A percentile compares a stretch with the other conserved stretches of the same genome.
phyloP scores from a whole-genome alignment of 208 protist genomes.

The Acanthamoeba castellanii region DNA sequence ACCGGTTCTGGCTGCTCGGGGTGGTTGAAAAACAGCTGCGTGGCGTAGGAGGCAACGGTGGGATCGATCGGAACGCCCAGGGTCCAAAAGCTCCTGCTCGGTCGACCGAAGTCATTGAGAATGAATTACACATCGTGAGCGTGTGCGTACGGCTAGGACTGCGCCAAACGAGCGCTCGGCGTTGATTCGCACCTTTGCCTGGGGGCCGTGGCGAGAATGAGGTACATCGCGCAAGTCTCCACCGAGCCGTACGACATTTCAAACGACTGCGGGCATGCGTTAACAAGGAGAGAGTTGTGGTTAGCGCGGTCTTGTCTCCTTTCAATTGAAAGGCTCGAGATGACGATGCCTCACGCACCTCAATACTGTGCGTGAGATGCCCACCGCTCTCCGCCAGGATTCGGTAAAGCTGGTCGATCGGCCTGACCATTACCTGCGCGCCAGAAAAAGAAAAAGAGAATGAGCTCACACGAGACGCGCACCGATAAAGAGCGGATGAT shows the following conservation, averaged over 20 bases:
- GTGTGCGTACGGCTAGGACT: background rate
- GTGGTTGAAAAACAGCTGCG: background rate
- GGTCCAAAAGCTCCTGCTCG: background rate
- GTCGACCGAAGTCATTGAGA: background rate
- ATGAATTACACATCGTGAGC: no score
- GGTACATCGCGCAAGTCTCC: slow-evolving; percentile 58
- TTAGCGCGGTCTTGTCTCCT: background rate
- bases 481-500: background rate
- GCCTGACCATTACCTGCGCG: background rate
- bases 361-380: background rate
- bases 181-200: background rate
- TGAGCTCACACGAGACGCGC: background rate
- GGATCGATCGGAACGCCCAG: background rate
- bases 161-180: no score
- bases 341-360: background rate
- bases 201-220: slow-evolving; percentile 44
- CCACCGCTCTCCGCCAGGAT: background rate
- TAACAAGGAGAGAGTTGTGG: background rate
- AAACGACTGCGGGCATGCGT: background rate
- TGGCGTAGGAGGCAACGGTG: background rate
- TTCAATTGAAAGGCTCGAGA: background rate
- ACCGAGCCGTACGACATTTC: background rate
- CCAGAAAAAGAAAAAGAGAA: background rate
- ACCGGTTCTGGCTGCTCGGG: background rate
- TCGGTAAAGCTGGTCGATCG: slow-evolving; percentile 30